phyloP scores from a whole-genome alignment of 805 yeast species.

The Candida chauliodis region DNA sequence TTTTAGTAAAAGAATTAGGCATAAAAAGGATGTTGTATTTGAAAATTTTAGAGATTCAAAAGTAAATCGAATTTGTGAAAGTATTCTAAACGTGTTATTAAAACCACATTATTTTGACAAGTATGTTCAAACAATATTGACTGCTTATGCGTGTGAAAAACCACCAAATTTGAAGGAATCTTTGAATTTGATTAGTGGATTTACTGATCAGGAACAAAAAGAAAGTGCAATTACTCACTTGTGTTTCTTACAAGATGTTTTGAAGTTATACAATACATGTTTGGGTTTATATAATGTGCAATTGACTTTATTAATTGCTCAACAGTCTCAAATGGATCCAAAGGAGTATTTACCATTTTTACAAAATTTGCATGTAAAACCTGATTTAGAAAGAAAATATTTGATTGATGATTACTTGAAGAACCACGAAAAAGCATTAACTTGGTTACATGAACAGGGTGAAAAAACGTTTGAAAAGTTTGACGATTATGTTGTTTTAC shows the following conservation, averaged over 20 bases:
- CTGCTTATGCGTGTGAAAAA: conserved; percentile 87
- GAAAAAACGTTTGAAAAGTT: conserved; percentile 47
- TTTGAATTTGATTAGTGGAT: conserved; percentile 53
- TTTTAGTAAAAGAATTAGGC: conserved; percentile 16
- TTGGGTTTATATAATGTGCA: conserved; percentile 80
- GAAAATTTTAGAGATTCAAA: conserved; percentile 43
- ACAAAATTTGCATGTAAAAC: conserved; percentile 69
- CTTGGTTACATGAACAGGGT: conserved; percentile 53
- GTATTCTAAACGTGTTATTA: conserved; percentile 55
- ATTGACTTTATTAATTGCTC: conserved; percentile 80
- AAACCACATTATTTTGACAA: conserved; percentile 48
- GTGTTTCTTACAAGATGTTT: conserved; percentile 88
- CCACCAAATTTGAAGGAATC: conserved; percentile 87
- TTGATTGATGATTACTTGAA: conserved; percentile 77
- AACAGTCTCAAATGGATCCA: conserved; percentile 96
- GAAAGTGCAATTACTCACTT: conserved; percentile 73
- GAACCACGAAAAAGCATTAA: conserved; percentile 64
- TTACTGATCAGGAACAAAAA: conserved; percentile 42
- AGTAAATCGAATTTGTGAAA: conserved; percentile 74
- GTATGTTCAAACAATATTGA: conserved; percentile 74
- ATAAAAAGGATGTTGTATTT: conserved; percentile 36
- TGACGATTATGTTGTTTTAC: conserved; percentile 63
- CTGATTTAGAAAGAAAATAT: conserved; percentile 64
- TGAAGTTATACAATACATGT: conserved; percentile 72
- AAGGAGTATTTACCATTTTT: conserved; percentile 93